Percentiles rank a stretch among this genome's conserved stretches.
phyloP scores from a whole-genome alignment of 768 basidiomycete genomes.

The Boletus pseudo-olivaceus region DNA sequence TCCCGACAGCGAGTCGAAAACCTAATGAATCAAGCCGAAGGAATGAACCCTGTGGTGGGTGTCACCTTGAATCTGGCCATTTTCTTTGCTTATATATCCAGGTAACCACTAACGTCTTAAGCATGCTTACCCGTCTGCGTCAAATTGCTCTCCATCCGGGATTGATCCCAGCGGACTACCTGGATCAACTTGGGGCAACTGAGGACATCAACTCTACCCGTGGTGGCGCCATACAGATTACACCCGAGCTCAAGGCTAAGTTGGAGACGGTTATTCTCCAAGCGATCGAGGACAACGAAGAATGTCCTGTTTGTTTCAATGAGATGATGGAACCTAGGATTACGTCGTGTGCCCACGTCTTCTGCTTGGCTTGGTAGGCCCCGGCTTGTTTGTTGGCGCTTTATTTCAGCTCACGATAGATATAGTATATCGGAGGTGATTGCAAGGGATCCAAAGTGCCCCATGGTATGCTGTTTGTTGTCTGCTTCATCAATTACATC shows the following conservation, averaged over 20 bases:
- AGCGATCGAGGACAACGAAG: slow-evolving; percentile 76
- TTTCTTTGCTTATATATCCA: slow-evolving; percentile 25
- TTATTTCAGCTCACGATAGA: slow-evolving; percentile 1
- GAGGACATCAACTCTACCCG: slow-evolving; percentile 26
- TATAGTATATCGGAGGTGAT: slow-evolving; percentile 68
- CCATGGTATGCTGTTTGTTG: slow-evolving; percentile 53
- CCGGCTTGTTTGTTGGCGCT: background rate
- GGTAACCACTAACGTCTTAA: slow-evolving; percentile 68
- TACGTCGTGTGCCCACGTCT: slow-evolving; percentile 68
- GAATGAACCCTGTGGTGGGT: slow-evolving; percentile 41
- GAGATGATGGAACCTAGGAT: slow-evolving; percentile 64
- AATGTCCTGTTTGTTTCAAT: slow-evolving; percentile 75
- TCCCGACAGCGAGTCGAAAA: slow-evolving; percentile 62
- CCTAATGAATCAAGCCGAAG: slow-evolving; percentile 41
- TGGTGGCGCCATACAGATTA: slow-evolving; percentile 37
- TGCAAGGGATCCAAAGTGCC: slow-evolving; percentile 69
- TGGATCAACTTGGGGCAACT: slow-evolving; percentile 51
- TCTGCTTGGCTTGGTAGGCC: slow-evolving; percentile 65
- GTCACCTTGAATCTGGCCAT: background rate
- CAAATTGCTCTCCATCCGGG: slow-evolving; percentile 80
- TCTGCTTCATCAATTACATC: background rate
- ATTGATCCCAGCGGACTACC: slow-evolving; percentile 66
- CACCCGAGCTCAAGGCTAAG: slow-evolving; percentile 49
- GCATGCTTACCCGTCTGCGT: slow-evolving; percentile 82
- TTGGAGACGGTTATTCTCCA: slow-evolving; percentile 59